Percentiles rank a stretch among this genome's conserved stretches.
Conservation (phyloP, 2,329 filamentous ascomycete genomes). For the Alternaria solani region DNA sequence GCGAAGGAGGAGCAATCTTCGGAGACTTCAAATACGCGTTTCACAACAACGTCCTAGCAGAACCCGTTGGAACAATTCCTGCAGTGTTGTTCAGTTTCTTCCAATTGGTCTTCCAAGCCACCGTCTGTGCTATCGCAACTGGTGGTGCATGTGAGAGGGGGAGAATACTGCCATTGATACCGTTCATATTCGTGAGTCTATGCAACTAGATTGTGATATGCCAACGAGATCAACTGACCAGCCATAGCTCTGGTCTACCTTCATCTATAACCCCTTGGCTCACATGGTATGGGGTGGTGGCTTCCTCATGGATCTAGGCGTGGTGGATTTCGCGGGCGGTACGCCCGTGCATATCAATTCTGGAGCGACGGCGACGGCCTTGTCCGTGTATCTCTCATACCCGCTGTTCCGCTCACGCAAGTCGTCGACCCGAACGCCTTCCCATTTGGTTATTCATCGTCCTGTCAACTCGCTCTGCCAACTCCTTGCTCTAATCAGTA, state of each 20-base stretch:
- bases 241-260: slow-evolving; percentile 57
- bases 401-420: slow-evolving; percentile 58
- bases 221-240: neutral
- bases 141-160: slow-evolving; percentile 60
- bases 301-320: slow-evolving; percentile 55
- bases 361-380: slow-evolving; percentile 54
- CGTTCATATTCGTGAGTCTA: slow-evolving; percentile 55
- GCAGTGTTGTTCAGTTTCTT: slow-evolving; percentile 62
- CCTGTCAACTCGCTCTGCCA: slow-evolving; percentile 60
- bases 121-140: slow-evolving; percentile 61
- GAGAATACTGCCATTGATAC: slow-evolving; percentile 56
- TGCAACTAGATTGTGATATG: neutral
- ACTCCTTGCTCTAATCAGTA: slow-evolving; percentile 58
- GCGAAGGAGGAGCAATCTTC: slow-evolving; percentile 56
- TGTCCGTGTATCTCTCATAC: slow-evolving; percentile 61
- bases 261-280: slow-evolving; percentile 58
- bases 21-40: slow-evolving; percentile 58
- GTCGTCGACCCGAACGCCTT: slow-evolving; percentile 56
- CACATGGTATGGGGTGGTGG: slow-evolving; percentile 61
- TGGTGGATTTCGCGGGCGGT: slow-evolving; percentile 58
- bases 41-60: slow-evolving; percentile 56
- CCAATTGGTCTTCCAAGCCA: slow-evolving; percentile 60
- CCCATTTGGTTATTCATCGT: slow-evolving; percentile 57
- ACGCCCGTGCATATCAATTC: slow-evolving; percentile 49
- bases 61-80: slow-evolving; percentile 60